These are phyloP conservation scores for Penicillium coffeae DNA, from an alignment of 495 filamentous ascomycete genomes.

Conservation along the genomic window DNA sequence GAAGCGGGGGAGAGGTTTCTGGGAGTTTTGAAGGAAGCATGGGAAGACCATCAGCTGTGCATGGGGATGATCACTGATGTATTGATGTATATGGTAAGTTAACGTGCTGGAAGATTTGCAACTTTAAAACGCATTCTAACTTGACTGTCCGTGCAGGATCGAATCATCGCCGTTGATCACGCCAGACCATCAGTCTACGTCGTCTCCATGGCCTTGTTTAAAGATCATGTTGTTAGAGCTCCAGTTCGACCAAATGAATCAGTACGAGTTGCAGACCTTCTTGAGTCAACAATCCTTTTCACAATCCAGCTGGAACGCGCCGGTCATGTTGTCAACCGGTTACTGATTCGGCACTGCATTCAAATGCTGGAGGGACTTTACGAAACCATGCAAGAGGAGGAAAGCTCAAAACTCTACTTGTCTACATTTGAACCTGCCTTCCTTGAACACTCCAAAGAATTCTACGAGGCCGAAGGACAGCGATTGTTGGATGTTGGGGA, in stretches of 20 bases:
- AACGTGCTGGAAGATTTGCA: no score
- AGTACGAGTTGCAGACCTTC: slow-evolving; percentile 56
- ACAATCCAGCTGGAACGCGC: slow-evolving; percentile 89
- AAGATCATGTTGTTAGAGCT: slow-evolving; percentile 71
- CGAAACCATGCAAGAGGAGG: slow-evolving; percentile 69
- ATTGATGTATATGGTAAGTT: slow-evolving; percentile 93
- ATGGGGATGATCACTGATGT: slow-evolving; percentile 99
- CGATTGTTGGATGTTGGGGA: slow-evolving; percentile 71
- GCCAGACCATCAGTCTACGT: slow-evolving; percentile 75
- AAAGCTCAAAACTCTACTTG: slow-evolving; percentile 73
- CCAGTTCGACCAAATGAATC: slow-evolving; percentile 41
- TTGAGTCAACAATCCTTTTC: slow-evolving; percentile 80
- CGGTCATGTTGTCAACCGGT: slow-evolving; percentile 83
- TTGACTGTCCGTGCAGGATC: slow-evolving; percentile 49
- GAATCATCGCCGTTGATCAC: slow-evolving; percentile 68
- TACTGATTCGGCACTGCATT: slow-evolving; percentile 74
- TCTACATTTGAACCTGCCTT: slow-evolving; percentile 79
- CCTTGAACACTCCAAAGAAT: slow-evolving; percentile 61
- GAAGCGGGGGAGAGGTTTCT: slow-evolving; percentile 81
- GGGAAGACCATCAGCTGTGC: slow-evolving; percentile 83
- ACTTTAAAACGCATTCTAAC: slow-evolving; percentile 1
- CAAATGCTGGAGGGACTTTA: slow-evolving; percentile 92
- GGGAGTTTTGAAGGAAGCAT: slow-evolving; percentile 66
- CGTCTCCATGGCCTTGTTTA: slow-evolving; percentile 79
- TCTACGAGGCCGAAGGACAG: slow-evolving; percentile 73